Evolutionary conservation across 2,329 filamentous ascomycete genomes (phyloP), one percentile per base, ranked within the genome.

Genomic region (Ascochyta clinopodiicola): DNA sequence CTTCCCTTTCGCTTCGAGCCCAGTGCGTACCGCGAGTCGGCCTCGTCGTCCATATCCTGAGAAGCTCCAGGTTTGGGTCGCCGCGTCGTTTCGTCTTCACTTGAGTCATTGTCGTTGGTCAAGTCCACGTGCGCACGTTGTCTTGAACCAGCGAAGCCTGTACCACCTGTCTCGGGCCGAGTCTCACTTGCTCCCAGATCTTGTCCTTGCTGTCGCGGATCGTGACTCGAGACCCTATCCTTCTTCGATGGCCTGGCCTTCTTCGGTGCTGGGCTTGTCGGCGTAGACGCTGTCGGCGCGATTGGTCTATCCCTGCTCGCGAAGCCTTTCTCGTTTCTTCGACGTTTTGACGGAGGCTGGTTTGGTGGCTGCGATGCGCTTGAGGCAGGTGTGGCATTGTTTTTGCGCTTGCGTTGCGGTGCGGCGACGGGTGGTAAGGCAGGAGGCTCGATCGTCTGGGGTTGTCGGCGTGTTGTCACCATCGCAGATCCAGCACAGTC

Each of bases 21-120:
- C 32, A 56, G 22, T 15, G 46, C n/a, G 21, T 56, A 56, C 43
- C 52, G 42, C 3, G 52, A 56, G 34, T 56, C 52, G 31, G 32
- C 32, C 15, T 51, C 52, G 15, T 55, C 52, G 25, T 56, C 52
- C 25, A 29, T 19, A 22, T 42, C 31, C 27, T 34, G 52, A 12
- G 42, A 38, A 32, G 27, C 31, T 38, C 37, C 37, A 46, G 22
- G 37, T 22, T 21, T 31, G 1, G 15, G 31, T 6, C 17, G 42
- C 9, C 27, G 24, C 22, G 31, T 4, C 12, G 31, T 10, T 7
- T 56, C 43, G 31, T 56, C 37, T 19, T 47, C 35, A 22, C 42
- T 56, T n/a, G 47, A 44, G 19, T 51, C 42, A 37, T 31, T n/a
- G 17, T 38, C 36, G 15, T 36, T 34, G 0, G 40, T 46, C 47